Evolutionary conservation across 257 asterid genomes (phyloP).

Genomic region (Thymus quinquecostatus): DNA sequence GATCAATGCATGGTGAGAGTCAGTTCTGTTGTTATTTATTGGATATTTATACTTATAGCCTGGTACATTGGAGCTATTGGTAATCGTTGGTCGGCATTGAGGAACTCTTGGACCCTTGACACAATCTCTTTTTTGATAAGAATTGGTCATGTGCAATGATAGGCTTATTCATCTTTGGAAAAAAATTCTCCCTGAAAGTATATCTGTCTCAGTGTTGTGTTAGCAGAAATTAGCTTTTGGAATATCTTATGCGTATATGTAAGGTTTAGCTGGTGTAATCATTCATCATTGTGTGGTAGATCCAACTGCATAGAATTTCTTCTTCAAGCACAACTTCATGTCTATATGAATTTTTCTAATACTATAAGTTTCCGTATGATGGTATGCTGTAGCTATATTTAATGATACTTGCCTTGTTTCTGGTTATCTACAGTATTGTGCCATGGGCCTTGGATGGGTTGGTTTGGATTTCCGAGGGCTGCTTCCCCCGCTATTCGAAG

Average conservation of each 20-base stretch:
- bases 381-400: conserved; percentile 9
- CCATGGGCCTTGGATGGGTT: conserved; percentile 97
- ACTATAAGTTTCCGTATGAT: not conserved
- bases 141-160: no score
- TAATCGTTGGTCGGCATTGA: no score
- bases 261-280: no score
- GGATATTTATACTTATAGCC: no score
- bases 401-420: not conserved
- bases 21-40: conserved; percentile 11
- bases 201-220: not conserved
- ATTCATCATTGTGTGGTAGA: not conserved
- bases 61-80: no score
- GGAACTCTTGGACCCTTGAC: no score
- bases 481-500: conserved; percentile 98
- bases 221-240: no score
- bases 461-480: conserved; percentile 95
- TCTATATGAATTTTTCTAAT: conserved; percentile 3
- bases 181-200: not conserved
- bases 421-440: conserved; percentile 74
- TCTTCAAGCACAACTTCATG: conserved; percentile 18
- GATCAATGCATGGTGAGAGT: conserved; percentile 95
- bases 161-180: no score
- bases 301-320: conserved; percentile 3
- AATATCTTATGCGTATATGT: not conserved
- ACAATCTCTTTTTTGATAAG: no score